phyloP scores from a whole-genome alignment of 2,329 filamentous ascomycete species.

The Aspergillus novofumigatus region DNA sequence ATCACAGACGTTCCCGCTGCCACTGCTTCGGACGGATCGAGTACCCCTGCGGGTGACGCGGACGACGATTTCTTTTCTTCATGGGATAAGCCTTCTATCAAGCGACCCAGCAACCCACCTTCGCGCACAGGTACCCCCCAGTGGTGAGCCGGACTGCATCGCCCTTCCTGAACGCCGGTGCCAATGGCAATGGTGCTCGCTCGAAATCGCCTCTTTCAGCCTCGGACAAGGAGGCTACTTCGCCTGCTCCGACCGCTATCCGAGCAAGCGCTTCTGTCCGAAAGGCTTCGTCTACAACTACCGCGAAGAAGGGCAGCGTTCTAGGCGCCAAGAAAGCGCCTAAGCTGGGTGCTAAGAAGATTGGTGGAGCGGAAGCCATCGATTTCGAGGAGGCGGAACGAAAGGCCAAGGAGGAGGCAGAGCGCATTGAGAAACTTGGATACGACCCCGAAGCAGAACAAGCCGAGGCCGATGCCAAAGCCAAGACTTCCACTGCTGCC shows the following conservation, averaged over 20 bases:
- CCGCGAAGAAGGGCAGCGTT: conserved; percentile 78
- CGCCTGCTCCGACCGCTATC: conserved; percentile 59
- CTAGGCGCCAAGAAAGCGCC: conserved; percentile 75
- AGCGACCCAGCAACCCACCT: conserved; percentile 88
- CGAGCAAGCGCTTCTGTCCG: conserved; percentile 76
- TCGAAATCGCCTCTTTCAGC: conserved; percentile 75
- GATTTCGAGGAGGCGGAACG: conserved; percentile 98
- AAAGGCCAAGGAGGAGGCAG: conserved; percentile 95
- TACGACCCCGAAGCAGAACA: conserved; percentile 90
- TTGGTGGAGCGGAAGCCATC: conserved; percentile 67
- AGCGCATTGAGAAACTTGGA: conserved; percentile 89
- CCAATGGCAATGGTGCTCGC: conserved; percentile 67
- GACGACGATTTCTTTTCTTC: conserved; percentile 97
- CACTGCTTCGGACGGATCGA: conserved; percentile 58
- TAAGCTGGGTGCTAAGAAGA: conserved; percentile 92
- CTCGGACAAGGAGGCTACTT: conserved; percentile 46
- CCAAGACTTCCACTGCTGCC: conserved; percentile 44
- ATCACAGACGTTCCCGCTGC: conserved; percentile 68
- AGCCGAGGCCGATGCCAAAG: conserved; percentile 40
- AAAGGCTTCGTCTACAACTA: conserved; percentile 62
- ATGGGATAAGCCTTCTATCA: conserved; percentile 97
- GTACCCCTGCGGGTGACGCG: conserved; percentile 74
- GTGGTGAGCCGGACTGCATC: conserved; percentile 76
- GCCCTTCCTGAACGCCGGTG: conserved; percentile 75
- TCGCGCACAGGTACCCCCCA: conserved; percentile 82